A percentile compares a stretch with the other conserved stretches of the same genome.
Conservation (phyloP, 495 filamentous ascomycete species). For the Lophiotrema nucula region DNA sequence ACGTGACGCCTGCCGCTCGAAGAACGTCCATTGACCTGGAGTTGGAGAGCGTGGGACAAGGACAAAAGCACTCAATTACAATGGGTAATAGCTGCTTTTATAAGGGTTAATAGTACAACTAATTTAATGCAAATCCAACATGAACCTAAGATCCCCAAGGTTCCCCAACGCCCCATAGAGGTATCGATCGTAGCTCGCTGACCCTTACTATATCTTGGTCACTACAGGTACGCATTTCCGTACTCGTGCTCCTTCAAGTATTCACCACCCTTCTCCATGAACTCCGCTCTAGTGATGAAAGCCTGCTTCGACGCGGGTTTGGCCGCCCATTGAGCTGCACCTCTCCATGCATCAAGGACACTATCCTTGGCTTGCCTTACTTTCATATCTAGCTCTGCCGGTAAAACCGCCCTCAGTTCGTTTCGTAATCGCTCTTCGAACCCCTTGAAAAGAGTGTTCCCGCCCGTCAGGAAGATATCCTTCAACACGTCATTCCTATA, state of each 20-base stretch:
- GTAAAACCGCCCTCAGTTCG: conserved; percentile 70
- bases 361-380: conserved; percentile 72
- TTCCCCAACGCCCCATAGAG: too few relatives aligned
- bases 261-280: conserved; percentile 41
- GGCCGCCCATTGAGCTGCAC: conserved; percentile 77
- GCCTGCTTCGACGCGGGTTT: conserved; percentile 23
- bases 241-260: conserved; percentile 40
- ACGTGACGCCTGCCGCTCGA: too few relatives aligned
- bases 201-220: too few relatives aligned
- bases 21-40: too few relatives aligned
- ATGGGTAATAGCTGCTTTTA: too few relatives aligned
- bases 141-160: too few relatives aligned
- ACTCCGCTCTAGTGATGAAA: conserved; percentile 42
- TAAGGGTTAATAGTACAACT: too few relatives aligned
- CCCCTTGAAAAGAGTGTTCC: conserved; percentile 80
- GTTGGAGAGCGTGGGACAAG: too few relatives aligned
- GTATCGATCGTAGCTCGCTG: too few relatives aligned
- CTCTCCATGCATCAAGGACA: conserved; percentile 66
- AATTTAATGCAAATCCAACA: too few relatives aligned
- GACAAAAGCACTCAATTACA: too few relatives aligned
- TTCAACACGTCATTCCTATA: conserved; percentile 65
- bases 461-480: conserved; percentile 92
- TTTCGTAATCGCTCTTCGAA: conserved; percentile 80
- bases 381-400: conserved; percentile 60
- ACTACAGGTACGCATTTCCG: conserved; percentile 29